Evolutionary conservation across 176 grass and related monocot species (phyloP), one percentile per base, ranked within the genome.

Genomic region (Guadua angustifolia): DNA sequence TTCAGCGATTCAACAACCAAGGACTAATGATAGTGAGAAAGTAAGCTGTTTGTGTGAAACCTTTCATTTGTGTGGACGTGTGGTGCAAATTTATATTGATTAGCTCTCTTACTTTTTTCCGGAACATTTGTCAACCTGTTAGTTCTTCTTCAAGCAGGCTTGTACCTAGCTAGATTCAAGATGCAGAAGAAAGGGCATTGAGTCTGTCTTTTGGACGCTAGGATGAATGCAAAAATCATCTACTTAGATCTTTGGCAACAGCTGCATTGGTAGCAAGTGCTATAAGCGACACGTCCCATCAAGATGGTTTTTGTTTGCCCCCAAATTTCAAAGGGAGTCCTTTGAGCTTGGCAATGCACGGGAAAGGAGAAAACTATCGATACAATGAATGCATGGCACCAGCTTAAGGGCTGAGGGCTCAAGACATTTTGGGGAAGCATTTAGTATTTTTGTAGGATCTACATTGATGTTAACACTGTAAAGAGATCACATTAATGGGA

Each of bases 151-250:
- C 93, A 75, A 92, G n/a, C n/a, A n/a, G 84, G 73, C 96, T 91
- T 29, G 77, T 99, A 59, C 95, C 29, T 29, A 29, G 29, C 96
- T 61, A 93, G 96, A 89, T 99, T 99, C 88, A 95, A 95, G 91
- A 88, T 94, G 89, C 91, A 92, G 77, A 92, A 90, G 86, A 86
- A 88, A 74, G 80, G 47, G 25, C 89, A 80, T 4, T 98, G 83
- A 94, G n/a, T 44, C 40, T 72, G 17, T n/a, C 51, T 82, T 18
- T 9, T 56, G 3, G 22, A 63, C 22, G n/a, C 44, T 0, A 46
- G 21, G 7, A 57, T 16, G 21, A 18, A 50, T 13, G 33, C 35
- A 29, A 29, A 9, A 45, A 29, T 56, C 61, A 40, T 66, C 44
- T 50, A 10, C 32, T 65, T 74, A 12, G 12, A 59, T 44, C 42